Percentiles rank a stretch among this genome's conserved stretches.
Conservation (phyloP, 1,284 basidiomycete species). For the Ganoderma leucocontextum region DNA sequence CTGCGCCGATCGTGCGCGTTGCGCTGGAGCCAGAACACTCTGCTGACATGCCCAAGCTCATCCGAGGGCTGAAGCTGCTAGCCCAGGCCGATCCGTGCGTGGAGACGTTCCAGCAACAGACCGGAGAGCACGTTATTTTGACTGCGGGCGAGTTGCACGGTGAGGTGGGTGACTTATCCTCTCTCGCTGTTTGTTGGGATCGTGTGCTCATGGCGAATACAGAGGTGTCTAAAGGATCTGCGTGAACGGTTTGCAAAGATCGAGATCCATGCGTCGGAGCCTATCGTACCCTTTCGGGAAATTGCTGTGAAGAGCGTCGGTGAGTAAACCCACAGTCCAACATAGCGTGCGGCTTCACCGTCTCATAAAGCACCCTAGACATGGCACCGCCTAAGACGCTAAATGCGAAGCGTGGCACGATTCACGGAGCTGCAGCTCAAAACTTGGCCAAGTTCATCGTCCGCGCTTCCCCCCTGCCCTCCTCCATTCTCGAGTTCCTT, state of each 20-base stretch:
- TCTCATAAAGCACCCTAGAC: constrained; percentile 51
- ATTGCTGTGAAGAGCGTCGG: constrained; percentile 87
- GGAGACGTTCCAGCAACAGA: constrained; percentile 96
- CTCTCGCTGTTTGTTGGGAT: neutral
- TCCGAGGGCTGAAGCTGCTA: constrained; percentile 88
- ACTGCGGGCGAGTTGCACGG: constrained; percentile 97
- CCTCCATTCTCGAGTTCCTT: constrained; percentile 74
- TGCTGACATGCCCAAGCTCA: constrained; percentile 92
- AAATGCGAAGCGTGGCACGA: constrained; percentile 81
- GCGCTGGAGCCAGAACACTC: constrained; percentile 91
- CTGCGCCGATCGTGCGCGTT: constrained; percentile 93
- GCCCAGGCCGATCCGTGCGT: constrained; percentile 98
- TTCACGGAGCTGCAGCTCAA: constrained; percentile 70
- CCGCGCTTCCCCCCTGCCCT: constrained; percentile 84
- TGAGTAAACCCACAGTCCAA: constrained; percentile 41
- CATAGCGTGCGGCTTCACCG: neutral
- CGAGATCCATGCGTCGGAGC: constrained; percentile 92
- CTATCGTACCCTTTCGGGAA: constrained; percentile 98
- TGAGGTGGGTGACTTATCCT: constrained; percentile 65
- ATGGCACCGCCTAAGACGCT: constrained; percentile 88
- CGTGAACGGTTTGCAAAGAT: constrained; percentile 94
- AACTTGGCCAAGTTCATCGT: constrained; percentile 86
- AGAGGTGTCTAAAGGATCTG: constrained; percentile 96
- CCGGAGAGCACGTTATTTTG: constrained; percentile 97
- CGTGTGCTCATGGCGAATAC: constrained; percentile 15